Evolutionary conservation across 352 stramenopile species (phyloP), one percentile per base, ranked within the genome.

Genomic region (Blastocystis sp.): DNA sequence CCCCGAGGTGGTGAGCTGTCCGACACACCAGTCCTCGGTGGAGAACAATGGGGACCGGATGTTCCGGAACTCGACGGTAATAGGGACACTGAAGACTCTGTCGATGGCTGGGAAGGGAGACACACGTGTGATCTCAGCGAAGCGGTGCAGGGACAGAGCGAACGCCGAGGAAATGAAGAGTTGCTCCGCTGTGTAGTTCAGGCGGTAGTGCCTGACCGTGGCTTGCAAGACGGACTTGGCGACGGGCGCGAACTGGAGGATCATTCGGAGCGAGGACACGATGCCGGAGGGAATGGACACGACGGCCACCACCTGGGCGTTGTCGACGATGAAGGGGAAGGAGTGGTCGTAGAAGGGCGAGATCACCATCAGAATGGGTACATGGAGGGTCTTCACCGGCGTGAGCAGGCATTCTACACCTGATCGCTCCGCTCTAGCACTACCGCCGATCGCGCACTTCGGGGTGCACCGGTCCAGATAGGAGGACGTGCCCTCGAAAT

Each of bases 161-260:
- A 84, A 84, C 59, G 56, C 74, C 4, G 23, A 21, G 14, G 60
- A 84, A 48, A 84, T 84, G 60, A 84, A 84, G 17, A 84, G 23
- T 11, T 84, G 52, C n/a, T 52, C 28, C 0, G 48, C 34, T 0
- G 74, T 69, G 53, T 70, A 84, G 5, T 34, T 45, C 48, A 14
- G 5, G 48, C 14, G 48, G 21, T 19, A 59, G 56, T 43, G 28
- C 14, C 2, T 21, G 7, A 64, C 21, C 21, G 74, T 84, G 10
- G 28, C 74, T 21, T 48, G 10, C 53, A 84, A 48, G 2, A 56
- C 23, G n/a, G 45, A 67, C 14, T 17, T 45, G 21, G 45, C 43
- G 0, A 84, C 40, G n/a, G 74, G 74, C 23, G 59, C 19, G 19
- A 84, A 41, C 67, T 84, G 53, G 3, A 84, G 38, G 14, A 67